phyloP scores from a whole-genome alignment of 352 stramenopile species.

The Pythium rhizo-oryzae region DNA sequence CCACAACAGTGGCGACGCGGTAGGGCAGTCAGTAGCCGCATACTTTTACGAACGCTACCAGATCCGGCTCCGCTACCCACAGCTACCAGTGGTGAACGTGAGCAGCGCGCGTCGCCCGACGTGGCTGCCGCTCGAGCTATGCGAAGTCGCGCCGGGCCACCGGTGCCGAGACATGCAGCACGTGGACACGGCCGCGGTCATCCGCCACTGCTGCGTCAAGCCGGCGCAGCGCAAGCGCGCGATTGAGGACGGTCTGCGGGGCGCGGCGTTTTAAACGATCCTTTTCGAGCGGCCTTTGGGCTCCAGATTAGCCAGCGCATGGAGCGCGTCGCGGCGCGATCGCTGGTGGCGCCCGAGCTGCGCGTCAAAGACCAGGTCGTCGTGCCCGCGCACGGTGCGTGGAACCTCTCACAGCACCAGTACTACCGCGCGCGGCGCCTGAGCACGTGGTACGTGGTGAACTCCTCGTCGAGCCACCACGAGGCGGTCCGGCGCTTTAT shows the following conservation, averaged over 20 bases:
- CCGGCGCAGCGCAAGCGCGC: slow-evolving; percentile 2
- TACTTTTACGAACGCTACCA: slow-evolving; percentile 17
- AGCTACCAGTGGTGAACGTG: slow-evolving; percentile 20
- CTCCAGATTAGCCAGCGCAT: slow-evolving; percentile 4
- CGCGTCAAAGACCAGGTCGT: slow-evolving; percentile 1
- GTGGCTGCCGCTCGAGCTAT: slow-evolving; percentile 27
- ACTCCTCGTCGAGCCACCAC: not conserved
- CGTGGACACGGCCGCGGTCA: slow-evolving; percentile 10
- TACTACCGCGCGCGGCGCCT: slow-evolving; percentile 12
- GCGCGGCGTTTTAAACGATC: slow-evolving; percentile 21
- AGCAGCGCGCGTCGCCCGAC: slow-evolving; percentile 1
- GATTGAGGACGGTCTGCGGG: slow-evolving; percentile 5
- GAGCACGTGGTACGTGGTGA: slow-evolving; percentile 16
- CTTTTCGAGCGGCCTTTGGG: slow-evolving; percentile 15
- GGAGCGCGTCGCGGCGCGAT: slow-evolving; percentile 2
- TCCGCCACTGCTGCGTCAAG: slow-evolving; percentile 7
- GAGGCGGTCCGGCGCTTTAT: slow-evolving; percentile 1
- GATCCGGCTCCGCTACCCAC: slow-evolving; percentile 8
- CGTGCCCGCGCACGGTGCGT: not conserved
- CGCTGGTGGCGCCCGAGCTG: slow-evolving; percentile 14
- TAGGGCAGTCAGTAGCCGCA: not conserved
- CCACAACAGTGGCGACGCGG: not conserved
- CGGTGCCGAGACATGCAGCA: not conserved
- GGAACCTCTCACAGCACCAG: slow-evolving; percentile 3
- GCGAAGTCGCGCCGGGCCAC: slow-evolving; percentile 17